Conservation (phyloP, 805 yeast species). For the Blastobotrys mokoenaii region DNA sequence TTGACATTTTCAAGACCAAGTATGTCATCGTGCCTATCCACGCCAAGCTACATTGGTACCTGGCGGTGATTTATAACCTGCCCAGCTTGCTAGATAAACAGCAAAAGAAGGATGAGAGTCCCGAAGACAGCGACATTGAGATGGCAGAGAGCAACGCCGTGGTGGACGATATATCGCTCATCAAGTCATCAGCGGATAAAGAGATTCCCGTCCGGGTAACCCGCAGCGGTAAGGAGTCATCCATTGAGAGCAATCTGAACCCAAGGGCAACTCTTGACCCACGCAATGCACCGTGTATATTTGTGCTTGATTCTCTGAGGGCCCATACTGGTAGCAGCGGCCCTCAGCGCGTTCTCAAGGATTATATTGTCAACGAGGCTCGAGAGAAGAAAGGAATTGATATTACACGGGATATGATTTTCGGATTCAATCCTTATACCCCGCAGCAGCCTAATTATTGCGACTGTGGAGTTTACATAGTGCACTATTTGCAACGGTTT, state of each 20-base stretch:
- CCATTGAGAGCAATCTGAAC: background rate
- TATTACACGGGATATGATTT: slow-evolving; percentile 40
- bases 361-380: slow-evolving; percentile 61
- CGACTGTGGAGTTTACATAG: slow-evolving; percentile 92
- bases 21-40: slow-evolving; percentile 74
- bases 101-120: slow-evolving; percentile 9
- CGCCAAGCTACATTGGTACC: slow-evolving; percentile 80
- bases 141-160: background rate
- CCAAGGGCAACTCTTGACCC: slow-evolving; percentile 1
- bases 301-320: slow-evolving; percentile 69
- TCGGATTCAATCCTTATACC: slow-evolving; percentile 44
- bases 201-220: background rate
- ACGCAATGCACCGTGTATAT: slow-evolving; percentile 32
- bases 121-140: background rate
- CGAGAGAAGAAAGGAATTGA: slow-evolving; percentile 47
- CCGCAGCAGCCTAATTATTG: slow-evolving; percentile 83
- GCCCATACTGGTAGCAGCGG: slow-evolving; percentile 5
- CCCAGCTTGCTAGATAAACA: slow-evolving; percentile 12
- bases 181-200: background rate
- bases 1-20: slow-evolving; percentile 51
- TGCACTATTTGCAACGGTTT: slow-evolving; percentile 37
- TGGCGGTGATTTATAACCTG: slow-evolving; percentile 58
- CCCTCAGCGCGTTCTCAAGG: slow-evolving; percentile 39
- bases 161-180: background rate
- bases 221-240: slow-evolving; percentile 1